Evolutionary conservation across 2,329 filamentous ascomycete species (phyloP).

Genomic region (Fragosphaeria purpurea): DNA sequence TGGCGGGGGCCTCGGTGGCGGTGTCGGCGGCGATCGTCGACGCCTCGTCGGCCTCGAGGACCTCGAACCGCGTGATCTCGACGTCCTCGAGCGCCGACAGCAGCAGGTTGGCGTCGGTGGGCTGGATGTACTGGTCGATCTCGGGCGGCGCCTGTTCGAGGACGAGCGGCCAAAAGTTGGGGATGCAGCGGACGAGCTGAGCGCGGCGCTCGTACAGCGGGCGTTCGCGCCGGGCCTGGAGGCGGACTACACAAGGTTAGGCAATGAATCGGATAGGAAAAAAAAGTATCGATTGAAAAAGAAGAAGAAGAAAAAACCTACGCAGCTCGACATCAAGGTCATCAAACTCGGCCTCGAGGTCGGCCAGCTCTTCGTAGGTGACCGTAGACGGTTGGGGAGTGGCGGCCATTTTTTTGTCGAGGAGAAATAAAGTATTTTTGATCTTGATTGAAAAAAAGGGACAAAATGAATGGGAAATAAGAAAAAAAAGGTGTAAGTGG

Average conservation of each 20-base stretch:
- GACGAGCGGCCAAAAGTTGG: constrained; percentile 91
- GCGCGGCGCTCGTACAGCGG: constrained; percentile 70
- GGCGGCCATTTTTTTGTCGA: constrained; percentile 13
- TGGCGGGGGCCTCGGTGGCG: too few species aligned
- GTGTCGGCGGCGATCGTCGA: constrained; percentile 34
- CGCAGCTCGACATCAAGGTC: constrained; percentile 73
- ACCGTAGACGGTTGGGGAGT: constrained; percentile 28
- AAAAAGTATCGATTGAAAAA: not conserved
- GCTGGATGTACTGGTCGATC: constrained; percentile 80
- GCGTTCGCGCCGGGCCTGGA: constrained; percentile 57
- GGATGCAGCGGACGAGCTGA: constrained; percentile 59
- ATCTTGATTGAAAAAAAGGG: not conserved
- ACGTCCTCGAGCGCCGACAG: constrained; percentile 57
- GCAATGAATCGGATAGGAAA: too few species aligned
- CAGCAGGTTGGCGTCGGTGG: constrained; percentile 66
- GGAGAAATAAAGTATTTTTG: too few species aligned
- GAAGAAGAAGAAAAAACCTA: constrained; percentile 28
- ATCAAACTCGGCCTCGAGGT: constrained; percentile 76
- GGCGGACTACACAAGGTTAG: not conserved
- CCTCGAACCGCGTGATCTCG: constrained; percentile 70
- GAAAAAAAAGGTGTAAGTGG: not conserved
- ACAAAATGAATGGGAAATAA: not conserved
- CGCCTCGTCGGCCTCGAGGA: constrained; percentile 38
- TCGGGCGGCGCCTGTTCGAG: constrained; percentile 78
- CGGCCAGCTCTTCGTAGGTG: constrained; percentile 66